Conservation (phyloP, 1,139 yeast genomes). For the Candida gigantensis region DNA sequence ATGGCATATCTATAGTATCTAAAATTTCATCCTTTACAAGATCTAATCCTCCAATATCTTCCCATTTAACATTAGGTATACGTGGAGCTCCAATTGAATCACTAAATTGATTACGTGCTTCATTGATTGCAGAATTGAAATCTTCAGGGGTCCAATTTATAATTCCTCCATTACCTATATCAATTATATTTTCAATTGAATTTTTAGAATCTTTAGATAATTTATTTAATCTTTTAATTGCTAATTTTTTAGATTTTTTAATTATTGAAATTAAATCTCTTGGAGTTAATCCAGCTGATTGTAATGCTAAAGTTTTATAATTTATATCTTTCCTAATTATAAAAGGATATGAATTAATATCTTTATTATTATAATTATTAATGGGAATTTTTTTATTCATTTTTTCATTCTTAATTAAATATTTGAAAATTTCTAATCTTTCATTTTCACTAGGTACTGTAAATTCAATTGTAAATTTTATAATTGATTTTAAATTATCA, state of each 20-base stretch:
- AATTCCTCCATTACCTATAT: constrained; percentile 52
- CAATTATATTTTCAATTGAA: constrained; percentile 28
- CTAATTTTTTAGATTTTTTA: constrained; percentile 59
- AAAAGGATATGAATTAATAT: constrained; percentile 24
- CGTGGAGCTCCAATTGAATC: constrained; percentile 97
- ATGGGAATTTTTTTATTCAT: constrained; percentile 1
- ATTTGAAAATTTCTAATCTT: constrained; percentile 61
- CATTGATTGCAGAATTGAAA: constrained; percentile 71
- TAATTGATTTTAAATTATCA: constrained; percentile 62
- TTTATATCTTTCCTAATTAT: constrained; percentile 56
- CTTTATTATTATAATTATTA: no score
- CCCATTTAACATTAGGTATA: constrained; percentile 95
- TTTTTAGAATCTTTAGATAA: constrained; percentile 19
- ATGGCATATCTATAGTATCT: constrained; percentile 94
- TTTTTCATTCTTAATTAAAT: constrained; percentile 37
- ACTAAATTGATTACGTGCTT: constrained; percentile 84
- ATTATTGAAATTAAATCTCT: constrained; percentile 76
- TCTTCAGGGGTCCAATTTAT: constrained; percentile 62
- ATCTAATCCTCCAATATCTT: constrained; percentile 90
- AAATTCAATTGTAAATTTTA: constrained; percentile 76
- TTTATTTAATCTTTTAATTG: constrained; percentile 51
- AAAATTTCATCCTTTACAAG: constrained; percentile 86
- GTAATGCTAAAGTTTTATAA: constrained; percentile 64
- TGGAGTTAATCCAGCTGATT: constrained; percentile 92
- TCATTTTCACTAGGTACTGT: constrained; percentile 81